Conservation (phyloP, 2,329 filamentous ascomycete genomes). For the Keithomyces neogunnii region DNA sequence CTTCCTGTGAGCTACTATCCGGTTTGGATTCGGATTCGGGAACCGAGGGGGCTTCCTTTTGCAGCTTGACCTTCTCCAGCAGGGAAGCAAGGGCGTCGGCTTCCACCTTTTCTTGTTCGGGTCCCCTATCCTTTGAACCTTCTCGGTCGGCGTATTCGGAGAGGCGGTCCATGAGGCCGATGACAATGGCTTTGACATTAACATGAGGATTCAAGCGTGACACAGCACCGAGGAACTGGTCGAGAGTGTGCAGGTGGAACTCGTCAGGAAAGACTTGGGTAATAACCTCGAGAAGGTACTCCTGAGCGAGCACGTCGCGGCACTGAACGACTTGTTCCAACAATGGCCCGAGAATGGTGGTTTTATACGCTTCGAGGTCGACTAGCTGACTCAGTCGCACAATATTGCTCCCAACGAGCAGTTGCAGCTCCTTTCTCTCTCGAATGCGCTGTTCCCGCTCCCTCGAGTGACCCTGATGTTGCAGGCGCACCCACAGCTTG, state of each 20-base stretch:
- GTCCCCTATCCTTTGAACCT: conserved; percentile 59
- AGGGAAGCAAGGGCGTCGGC: conserved; percentile 74
- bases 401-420: conserved; percentile 93
- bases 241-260: conserved; percentile 92
- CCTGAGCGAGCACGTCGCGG: conserved; percentile 90
- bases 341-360: conserved; percentile 76
- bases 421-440: conserved; percentile 88
- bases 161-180: conserved; percentile 92
- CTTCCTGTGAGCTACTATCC: conserved; percentile 27
- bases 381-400: conserved; percentile 92
- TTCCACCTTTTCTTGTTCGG: conserved; percentile 69
- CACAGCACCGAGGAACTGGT: conserved; percentile 89
- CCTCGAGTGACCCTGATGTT: conserved; percentile 94
- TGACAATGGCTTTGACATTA: conserved; percentile 96
- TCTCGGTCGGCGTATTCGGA: conserved; percentile 93
- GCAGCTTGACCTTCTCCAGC: conserved; percentile 67
- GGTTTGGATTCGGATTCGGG: conserved; percentile 12
- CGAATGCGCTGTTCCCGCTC: conserved; percentile 90
- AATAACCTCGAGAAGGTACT: conserved; percentile 95
- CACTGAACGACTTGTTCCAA: conserved; percentile 97
- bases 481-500: conserved; percentile 95
- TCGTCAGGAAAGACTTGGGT: conserved; percentile 99
- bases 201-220: conserved; percentile 91
- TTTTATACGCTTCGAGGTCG: conserved; percentile 89
- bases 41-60: conserved; percentile 37